Conservation (phyloP, 1,284 basidiomycete species). For the Porogramme epimiltina region DNA sequence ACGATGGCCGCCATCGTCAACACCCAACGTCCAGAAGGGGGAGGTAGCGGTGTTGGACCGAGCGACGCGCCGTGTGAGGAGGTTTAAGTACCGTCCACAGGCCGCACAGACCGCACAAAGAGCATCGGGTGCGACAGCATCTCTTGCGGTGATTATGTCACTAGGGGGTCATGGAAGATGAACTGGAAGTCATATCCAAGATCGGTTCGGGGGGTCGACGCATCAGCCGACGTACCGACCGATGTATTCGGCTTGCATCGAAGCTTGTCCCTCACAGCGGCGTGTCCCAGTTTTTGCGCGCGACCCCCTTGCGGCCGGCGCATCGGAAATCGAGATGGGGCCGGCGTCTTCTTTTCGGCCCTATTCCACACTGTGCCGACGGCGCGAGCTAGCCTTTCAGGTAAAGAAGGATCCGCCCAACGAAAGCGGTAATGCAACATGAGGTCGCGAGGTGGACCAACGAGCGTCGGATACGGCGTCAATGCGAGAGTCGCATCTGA, state of each 20-base stretch:
- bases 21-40: constrained; percentile 3
- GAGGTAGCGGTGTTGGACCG: constrained; percentile 15
- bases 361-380: neutral
- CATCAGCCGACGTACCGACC: neutral
- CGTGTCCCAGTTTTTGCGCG: neutral
- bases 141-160: constrained; percentile 12
- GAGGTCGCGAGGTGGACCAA: neutral
- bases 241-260: neutral
- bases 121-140: neutral
- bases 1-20: constrained; percentile 19
- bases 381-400: neutral
- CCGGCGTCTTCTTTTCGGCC: constrained; percentile 2
- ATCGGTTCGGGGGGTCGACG: too few relatives aligned
- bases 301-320: neutral
- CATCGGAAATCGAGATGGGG: neutral
- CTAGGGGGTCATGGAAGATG: constrained; percentile 9
- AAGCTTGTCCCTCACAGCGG: neutral
- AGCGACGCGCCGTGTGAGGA: neutral
- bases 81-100: constrained; percentile 13
- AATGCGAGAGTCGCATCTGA: constrained; percentile 4
- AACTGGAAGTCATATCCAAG: constrained; percentile 7
- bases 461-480: neutral
- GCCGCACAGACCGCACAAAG: constrained; percentile 20
- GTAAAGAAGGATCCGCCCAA: neutral
- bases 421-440: neutral